Base-by-base conservation (phyloP, 2,329 filamentous ascomycete species). In the Tolypocladium cylindrosporum region DNA sequence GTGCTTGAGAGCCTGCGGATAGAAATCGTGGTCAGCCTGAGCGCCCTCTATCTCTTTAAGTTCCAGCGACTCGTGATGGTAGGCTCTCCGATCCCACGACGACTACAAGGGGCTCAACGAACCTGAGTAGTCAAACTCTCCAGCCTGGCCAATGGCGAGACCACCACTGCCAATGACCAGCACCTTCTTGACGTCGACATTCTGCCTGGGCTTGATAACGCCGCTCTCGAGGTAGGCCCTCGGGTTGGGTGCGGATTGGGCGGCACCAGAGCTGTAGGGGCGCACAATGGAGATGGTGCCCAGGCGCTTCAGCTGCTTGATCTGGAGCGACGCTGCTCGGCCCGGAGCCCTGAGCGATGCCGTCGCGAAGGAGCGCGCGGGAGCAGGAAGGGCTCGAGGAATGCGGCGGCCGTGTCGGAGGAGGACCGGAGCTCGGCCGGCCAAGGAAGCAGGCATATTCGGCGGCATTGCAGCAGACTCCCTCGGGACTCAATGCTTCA, bases 51-150 rank as follows among this genome's bases (percentile, higher is more conserved):
- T 39, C 10, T 39, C 37, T 5, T 5, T 7, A 13, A 53, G 8
- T 34, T 34, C 31, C 31, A 11, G 11, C 14, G 24, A 27, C 31
- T n/a, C 31, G 34, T 9, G 10, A 36, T 27, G 14, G 34, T 14
- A 5, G 39, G 31, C 31, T 40, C 39, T 40, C 43, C 14, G 14
- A 19, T 50, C 34, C 8, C 19, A 14, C 16, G 19, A 37, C 24
- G 16, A 37, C 27, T 31, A 31, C 54, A 13, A 1, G 3, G n/a
- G 13, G 53, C 9, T 41, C 3, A 64, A 81, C 86, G 65, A 80
- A 96, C 91, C 93, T 74, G 94, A 97, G 76, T 97, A 97, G 77
- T 97, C 93, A 69, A 97, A 97, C 79, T 97, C 93, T 78, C 93
- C 93, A 64, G 93, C 93, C 77, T 97, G 93, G 63, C 93, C 93